Evolutionary conservation across 2,329 filamentous ascomycete genomes (phyloP).

Genomic region (Anisogramma anomala): DNA sequence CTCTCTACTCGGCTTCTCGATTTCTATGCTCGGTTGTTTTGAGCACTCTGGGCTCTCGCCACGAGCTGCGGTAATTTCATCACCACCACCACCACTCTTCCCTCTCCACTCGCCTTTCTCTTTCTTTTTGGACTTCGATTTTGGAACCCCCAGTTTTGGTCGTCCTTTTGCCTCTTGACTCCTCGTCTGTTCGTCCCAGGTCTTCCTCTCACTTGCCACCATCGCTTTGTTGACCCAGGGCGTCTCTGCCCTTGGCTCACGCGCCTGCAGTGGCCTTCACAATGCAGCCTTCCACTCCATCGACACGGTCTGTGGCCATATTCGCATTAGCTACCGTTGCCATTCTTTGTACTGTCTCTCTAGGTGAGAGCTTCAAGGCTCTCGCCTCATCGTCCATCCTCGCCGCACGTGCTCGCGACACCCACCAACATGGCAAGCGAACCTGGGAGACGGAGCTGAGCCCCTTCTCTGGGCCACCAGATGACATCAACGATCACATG

Average conservation of each 20-base stretch:
- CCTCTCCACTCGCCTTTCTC: neutral
- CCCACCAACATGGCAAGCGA: neutral
- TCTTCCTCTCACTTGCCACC: neutral
- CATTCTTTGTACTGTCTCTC: conserved; percentile 7
- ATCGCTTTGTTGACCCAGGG: neutral
- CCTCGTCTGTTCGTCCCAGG: neutral
- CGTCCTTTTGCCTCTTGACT: conserved; percentile 2
- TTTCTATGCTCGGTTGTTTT: too few species aligned
- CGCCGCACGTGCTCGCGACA: neutral
- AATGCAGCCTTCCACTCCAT: conserved; percentile 10
- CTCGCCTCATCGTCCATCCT: neutral
- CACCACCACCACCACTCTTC: neutral
- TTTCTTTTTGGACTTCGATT: conserved; percentile 15
- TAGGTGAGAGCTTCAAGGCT: conserved; percentile 6
- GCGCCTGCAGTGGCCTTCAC: conserved; percentile 1
- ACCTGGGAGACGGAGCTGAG: conserved; percentile 11
- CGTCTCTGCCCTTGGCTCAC: neutral
- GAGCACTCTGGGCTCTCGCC: neutral
- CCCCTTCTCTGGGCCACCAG: conserved; percentile 2
- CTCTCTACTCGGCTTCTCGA: neutral
- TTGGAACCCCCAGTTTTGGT: conserved; percentile 15
- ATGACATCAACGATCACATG: neutral
- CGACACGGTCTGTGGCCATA: conserved; percentile 4
- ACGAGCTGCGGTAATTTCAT: neutral
- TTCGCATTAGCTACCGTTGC: conserved; percentile 1